Conservation (phyloP, 208 protist species). For the Dictyostelium gargantuum region DNA sequence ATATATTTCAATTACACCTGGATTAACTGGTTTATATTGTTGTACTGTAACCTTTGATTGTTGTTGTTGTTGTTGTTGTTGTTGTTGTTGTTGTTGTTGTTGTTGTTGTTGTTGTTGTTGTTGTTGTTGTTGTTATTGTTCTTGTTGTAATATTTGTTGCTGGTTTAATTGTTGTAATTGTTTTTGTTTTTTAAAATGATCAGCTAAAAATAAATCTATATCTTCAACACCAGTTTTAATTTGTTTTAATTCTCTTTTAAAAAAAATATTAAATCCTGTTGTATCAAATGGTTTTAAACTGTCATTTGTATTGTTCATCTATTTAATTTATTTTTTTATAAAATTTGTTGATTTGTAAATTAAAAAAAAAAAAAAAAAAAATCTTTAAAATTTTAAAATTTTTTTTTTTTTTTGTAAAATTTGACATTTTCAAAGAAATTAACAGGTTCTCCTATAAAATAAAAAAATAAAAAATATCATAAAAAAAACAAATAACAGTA, state of each 20-base stretch:
- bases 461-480: background rate
- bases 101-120: background rate
- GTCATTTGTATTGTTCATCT: background rate
- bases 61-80: background rate
- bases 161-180: background rate
- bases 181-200: background rate
- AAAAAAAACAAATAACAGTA: background rate
- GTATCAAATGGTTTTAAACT: background rate
- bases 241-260: conserved; percentile 19
- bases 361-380: background rate
- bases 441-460: too few relatives aligned
- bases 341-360: background rate
- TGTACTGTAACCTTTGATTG: background rate
- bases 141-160: background rate
- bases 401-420: too few relatives aligned
- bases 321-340: background rate
- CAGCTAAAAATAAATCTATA: conserved; percentile 17
- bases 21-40: background rate
- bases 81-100: background rate
- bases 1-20: conserved; percentile 15
- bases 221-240: background rate
- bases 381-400: background rate
- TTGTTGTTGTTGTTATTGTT: background rate
- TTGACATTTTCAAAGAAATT: too few relatives aligned
- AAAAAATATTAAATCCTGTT: conserved; percentile 22